phyloP scores from a whole-genome alignment of 805 yeast species.

The Pichia deserticola region DNA sequence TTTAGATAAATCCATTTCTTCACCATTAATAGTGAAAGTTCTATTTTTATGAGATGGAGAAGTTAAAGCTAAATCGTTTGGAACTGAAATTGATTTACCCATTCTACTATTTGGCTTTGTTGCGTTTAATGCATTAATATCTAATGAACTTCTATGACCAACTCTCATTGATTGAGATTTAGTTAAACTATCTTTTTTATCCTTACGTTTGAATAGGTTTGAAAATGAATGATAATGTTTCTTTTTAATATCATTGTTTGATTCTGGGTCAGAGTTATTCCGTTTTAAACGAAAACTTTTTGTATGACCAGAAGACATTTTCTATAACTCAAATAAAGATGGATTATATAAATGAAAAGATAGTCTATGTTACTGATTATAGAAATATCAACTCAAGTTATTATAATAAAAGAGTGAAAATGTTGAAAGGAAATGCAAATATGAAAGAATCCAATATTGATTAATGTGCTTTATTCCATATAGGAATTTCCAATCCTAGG shows the following conservation, averaged over 20 bases:
- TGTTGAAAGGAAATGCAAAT: too few species aligned
- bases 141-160: neutral
- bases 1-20: conserved; percentile 1
- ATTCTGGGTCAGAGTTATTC: neutral
- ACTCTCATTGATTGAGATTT: conserved; percentile 3
- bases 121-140: neutral
- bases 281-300: conserved; percentile 6
- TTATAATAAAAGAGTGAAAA: too few species aligned
- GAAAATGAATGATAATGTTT: conserved; percentile 2
- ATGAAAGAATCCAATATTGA: too few species aligned
- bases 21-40: conserved; percentile 1
- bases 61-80: conserved; percentile 1
- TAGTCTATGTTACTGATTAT: neutral
- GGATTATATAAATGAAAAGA: neutral
- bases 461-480: too few species aligned
- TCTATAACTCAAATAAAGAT: too few species aligned
- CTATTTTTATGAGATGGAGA: neutral
- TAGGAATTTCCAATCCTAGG: too few species aligned
- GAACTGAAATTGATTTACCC: conserved; percentile 8
- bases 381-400: too few species aligned
- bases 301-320: neutral
- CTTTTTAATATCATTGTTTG: neutral
- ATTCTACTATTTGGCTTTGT: neutral
- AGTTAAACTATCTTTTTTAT: neutral
- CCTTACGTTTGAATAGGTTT: conserved; percentile 4